phyloP scores from a whole-genome alignment of 108 stramenopile species.

The Cyclotella atomus region DNA sequence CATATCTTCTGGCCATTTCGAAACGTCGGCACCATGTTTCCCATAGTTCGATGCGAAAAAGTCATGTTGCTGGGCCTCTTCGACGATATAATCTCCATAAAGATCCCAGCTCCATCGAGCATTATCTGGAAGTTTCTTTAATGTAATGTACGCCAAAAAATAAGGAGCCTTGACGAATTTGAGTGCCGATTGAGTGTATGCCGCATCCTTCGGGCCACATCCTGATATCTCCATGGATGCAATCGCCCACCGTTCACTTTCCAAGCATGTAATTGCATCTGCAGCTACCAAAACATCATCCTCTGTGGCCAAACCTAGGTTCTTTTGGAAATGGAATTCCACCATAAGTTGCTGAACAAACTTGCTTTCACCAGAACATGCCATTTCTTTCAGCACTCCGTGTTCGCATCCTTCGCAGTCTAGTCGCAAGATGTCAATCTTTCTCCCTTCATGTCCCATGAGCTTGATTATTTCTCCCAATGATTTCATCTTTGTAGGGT shows the following conservation, averaged over 20 bases:
- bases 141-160: slow-evolving; percentile 9
- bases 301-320: slow-evolving; percentile 24
- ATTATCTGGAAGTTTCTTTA: slow-evolving; percentile 7
- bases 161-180: slow-evolving; percentile 12
- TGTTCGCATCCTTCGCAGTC: slow-evolving; percentile 74
- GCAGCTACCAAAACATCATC: slow-evolving; percentile 31
- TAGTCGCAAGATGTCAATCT: slow-evolving; percentile 58
- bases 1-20: neutral
- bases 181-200: slow-evolving; percentile 8
- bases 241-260: slow-evolving; percentile 29
- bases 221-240: slow-evolving; percentile 24
- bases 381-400: slow-evolving; percentile 15
- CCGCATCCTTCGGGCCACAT: slow-evolving; percentile 19
- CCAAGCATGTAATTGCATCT: slow-evolving; percentile 29
- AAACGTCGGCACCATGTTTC: neutral
- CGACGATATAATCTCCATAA: neutral
- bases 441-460: slow-evolving; percentile 54
- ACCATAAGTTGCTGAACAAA: slow-evolving; percentile 32
- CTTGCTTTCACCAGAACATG: slow-evolving; percentile 14
- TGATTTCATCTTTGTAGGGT: slow-evolving; percentile 19
- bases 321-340: slow-evolving; percentile 41
- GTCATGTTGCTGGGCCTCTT: neutral
- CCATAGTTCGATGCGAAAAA: neutral
- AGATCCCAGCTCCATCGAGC: neutral
- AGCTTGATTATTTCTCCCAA: slow-evolving; percentile 40